Conservation (phyloP, 306 rosid genomes). For the Hippophae tibetana region DNA sequence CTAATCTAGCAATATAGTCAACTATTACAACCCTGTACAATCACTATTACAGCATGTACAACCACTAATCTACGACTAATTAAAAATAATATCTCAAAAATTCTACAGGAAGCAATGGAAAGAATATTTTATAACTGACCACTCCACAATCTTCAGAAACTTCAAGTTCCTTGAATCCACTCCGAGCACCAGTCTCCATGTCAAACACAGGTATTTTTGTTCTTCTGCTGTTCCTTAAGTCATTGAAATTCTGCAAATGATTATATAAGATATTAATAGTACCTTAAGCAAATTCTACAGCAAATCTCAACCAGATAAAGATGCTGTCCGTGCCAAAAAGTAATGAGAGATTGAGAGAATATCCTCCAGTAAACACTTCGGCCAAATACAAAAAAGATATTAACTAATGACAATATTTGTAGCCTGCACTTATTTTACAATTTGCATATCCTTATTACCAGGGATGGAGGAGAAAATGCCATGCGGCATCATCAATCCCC, state of each 20-base stretch:
- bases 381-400: background rate
- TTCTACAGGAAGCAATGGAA: background rate
- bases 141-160: constrained; percentile 99
- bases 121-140: constrained; percentile 50
- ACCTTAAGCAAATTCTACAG: background rate
- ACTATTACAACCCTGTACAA: too few species aligned
- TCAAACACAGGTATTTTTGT: constrained; percentile 91
- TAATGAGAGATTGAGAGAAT: too few species aligned
- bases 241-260: constrained; percentile 76
- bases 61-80: too few species aligned
- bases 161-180: constrained; percentile 88
- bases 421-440: background rate
- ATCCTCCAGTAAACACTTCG: background rate
- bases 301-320: too few species aligned
- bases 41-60: too few species aligned
- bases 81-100: too few species aligned
- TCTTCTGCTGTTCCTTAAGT: constrained; percentile 69
- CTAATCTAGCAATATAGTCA: too few species aligned
- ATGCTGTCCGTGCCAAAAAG: too few species aligned
- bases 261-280: background rate
- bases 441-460: constrained; percentile 3
- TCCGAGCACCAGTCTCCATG: constrained; percentile 87
- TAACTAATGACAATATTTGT: background rate
- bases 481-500: background rate
- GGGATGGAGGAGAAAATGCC: background rate